Conservation (phyloP, 2,329 filamentous ascomycete species). For the Golovinomyces cichoracearum region DNA sequence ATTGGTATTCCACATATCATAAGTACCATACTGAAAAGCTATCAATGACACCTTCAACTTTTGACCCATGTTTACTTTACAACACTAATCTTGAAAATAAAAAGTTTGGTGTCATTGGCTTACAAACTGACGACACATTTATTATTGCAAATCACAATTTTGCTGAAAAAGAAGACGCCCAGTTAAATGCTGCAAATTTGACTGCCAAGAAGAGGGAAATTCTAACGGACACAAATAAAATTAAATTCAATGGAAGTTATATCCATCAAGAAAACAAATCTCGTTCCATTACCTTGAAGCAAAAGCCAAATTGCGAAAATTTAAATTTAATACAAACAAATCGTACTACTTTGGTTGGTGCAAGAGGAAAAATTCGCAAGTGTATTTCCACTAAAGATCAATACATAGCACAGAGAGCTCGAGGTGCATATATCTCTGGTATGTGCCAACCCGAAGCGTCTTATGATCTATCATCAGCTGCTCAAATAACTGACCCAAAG, state of each 20-base stretch:
- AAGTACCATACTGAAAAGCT: constrained; percentile 3
- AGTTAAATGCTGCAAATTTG: background rate
- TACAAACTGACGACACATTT: constrained; percentile 5
- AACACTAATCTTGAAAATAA: background rate
- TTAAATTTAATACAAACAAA: background rate
- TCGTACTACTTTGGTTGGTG: background rate
- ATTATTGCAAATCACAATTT: constrained; percentile 3
- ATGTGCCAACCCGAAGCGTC: background rate
- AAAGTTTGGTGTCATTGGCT: constrained; percentile 2
- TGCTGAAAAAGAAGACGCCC: background rate
- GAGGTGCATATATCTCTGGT: background rate
- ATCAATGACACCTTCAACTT: constrained; percentile 2
- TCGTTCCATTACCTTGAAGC: background rate
- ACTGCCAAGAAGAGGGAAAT: background rate
- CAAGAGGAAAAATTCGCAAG: background rate
- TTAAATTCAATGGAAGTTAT: background rate
- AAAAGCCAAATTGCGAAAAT: background rate
- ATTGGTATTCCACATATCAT: constrained; percentile 4
- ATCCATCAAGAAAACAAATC: background rate
- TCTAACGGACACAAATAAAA: background rate
- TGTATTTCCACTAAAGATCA: background rate
- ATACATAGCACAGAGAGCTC: background rate
- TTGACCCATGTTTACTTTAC: constrained; percentile 2
- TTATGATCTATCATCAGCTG: background rate
- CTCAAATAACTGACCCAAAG: background rate